Evolutionary conservation across 208 protist genomes (phyloP).

Genomic region (Trichomonas gallinae): DNA sequence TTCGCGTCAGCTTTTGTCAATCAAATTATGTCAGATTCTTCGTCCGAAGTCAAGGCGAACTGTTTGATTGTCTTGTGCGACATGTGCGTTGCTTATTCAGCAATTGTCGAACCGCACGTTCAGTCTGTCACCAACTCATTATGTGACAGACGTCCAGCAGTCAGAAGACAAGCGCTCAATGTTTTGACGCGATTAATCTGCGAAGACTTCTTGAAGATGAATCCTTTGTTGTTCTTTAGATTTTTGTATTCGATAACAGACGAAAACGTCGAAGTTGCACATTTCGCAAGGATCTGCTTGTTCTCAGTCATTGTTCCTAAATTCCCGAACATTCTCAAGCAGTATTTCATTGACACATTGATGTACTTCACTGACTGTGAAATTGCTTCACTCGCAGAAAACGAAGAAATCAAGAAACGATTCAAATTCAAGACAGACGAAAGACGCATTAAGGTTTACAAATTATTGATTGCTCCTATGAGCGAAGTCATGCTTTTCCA

Average conservation of each 20-base stretch:
- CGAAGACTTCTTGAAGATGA: background rate
- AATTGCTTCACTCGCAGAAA: background rate
- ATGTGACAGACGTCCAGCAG: background rate
- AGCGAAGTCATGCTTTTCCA: background rate
- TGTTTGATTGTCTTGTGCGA: background rate
- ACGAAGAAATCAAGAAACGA: background rate
- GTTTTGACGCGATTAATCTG: background rate
- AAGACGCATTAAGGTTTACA: background rate
- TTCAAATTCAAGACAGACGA: background rate
- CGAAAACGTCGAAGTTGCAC: background rate
- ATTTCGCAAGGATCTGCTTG: background rate
- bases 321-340: background rate
- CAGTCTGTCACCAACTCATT: background rate
- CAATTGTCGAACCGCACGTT: slow-evolving; percentile 16
- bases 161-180: background rate
- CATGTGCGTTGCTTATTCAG: background rate
- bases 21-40: background rate
- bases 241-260: background rate
- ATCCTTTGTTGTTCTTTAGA: background rate
- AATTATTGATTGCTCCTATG: background rate
- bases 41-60: background rate
- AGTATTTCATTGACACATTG: background rate
- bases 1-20: background rate
- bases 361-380: background rate
- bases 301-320: background rate